Conservation (phyloP, 768 basidiomycete genomes). For the Tricholoma bakamatsutake region DNA sequence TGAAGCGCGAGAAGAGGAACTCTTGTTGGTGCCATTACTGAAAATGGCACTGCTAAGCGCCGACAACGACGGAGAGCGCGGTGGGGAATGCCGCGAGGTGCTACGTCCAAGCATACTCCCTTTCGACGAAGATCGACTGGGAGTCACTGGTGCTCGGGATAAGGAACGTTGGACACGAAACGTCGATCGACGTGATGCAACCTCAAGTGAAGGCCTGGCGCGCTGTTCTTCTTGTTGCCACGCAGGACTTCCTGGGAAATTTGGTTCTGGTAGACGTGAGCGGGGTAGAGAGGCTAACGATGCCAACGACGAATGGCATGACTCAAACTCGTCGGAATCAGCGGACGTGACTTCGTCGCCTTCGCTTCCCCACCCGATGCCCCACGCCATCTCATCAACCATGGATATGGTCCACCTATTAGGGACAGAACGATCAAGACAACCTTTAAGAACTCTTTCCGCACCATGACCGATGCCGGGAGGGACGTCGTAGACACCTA, state of each 20-base stretch:
- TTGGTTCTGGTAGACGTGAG: conserved; percentile 17
- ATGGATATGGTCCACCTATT: conserved; percentile 76
- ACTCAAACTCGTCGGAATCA: conserved; percentile 20
- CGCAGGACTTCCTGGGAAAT: conserved; percentile 13
- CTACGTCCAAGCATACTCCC: conserved; percentile 34
- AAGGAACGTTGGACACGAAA: conserved; percentile 42
- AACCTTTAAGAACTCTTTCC: conserved; percentile 70
- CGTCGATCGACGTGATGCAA: conserved; percentile 32
- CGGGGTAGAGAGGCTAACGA: conserved; percentile 25
- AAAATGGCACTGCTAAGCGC: conserved; percentile 11
- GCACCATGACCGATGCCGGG: conserved; percentile 52
- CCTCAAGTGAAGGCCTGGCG: conserved; percentile 25
- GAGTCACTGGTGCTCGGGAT: conserved; percentile 41
- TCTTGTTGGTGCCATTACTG: conserved; percentile 16
- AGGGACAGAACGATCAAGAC: conserved; percentile 57
- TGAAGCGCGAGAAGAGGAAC: conserved; percentile 20
- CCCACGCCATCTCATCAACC: conserved; percentile 80
- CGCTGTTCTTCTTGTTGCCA: conserved; percentile 24
- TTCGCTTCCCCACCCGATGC: conserved; percentile 61
- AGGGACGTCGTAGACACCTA: conserved; percentile 63
- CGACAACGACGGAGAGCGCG: conserved; percentile 18
- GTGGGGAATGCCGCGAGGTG: conserved; percentile 31
- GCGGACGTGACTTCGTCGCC: conserved; percentile 37
- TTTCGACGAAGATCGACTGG: conserved; percentile 32
- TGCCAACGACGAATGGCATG: conserved; percentile 12